Evolutionary conservation across 768 basidiomycete species (phyloP).

Genomic region (Mycena indigotica): DNA sequence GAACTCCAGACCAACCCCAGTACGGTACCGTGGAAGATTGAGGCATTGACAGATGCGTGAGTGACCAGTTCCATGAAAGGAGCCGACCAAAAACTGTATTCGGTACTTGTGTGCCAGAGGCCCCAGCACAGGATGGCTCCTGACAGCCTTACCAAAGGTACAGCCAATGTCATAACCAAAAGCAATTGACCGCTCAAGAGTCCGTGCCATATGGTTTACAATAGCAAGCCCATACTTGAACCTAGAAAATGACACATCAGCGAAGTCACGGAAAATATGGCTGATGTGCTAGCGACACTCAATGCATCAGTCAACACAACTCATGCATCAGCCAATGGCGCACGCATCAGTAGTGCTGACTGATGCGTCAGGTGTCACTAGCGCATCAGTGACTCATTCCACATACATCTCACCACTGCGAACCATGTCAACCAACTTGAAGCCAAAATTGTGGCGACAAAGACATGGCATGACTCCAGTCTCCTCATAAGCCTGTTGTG

Average conservation of each 20-base stretch:
- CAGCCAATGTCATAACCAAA: conserved; percentile 20
- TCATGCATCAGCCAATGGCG: neutral
- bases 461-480: conserved; percentile 41
- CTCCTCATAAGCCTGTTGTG: conserved; percentile 40
- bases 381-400: neutral
- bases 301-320: neutral
- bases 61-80: conserved; percentile 10
- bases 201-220: neutral
- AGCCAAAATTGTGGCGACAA: too few relatives aligned
- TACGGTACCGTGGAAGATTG: too few relatives aligned
- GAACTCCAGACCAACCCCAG: too few relatives aligned
- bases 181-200: neutral
- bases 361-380: too few relatives aligned
- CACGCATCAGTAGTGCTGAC: neutral
- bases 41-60: too few relatives aligned
- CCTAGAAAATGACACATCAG: neutral
- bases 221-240: conserved; percentile 9
- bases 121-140: conserved; percentile 3
- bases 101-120: neutral
- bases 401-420: conserved; percentile 38
- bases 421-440: conserved; percentile 39
- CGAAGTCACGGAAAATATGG: neutral
- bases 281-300: too few relatives aligned
- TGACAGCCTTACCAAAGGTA: conserved; percentile 13
- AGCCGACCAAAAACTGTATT: neutral